Evolutionary conservation across 352 stramenopile genomes (phyloP).

Genomic region (Phytophthora cajani): DNA sequence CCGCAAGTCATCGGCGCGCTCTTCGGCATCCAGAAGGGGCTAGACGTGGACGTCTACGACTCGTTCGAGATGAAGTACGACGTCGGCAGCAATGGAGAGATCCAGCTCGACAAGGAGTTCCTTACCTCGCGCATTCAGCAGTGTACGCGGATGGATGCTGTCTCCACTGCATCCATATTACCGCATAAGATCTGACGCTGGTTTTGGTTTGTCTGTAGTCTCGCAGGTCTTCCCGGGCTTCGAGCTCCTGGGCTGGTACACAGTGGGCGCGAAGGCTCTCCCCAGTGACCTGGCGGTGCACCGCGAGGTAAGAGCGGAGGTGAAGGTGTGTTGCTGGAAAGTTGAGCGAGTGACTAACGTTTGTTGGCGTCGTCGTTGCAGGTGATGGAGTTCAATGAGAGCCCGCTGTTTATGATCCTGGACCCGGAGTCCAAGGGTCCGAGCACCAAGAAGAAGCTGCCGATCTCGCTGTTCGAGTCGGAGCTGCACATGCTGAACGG

Average conservation of each 20-base stretch:
- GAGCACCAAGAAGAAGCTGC: constrained; percentile 89
- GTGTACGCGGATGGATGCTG: constrained; percentile 50
- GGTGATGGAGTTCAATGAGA: constrained; percentile 91
- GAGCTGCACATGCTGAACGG: constrained; percentile 88
- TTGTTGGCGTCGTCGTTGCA: constrained; percentile 21
- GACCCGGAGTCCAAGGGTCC: constrained; percentile 65
- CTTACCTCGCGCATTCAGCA: constrained; percentile 80
- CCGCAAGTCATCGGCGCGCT: constrained; percentile 88
- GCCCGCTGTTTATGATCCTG: constrained; percentile 81
- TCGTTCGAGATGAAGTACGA: constrained; percentile 91
- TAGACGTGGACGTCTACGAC: constrained; percentile 85
- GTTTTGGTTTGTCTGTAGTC: constrained; percentile 40
- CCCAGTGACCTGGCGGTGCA: constrained; percentile 81
- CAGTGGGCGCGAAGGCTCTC: constrained; percentile 71
- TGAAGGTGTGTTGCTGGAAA: neutral
- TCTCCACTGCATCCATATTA: neutral
- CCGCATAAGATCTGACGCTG: neutral
- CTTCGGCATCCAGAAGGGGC: constrained; percentile 91
- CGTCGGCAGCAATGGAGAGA: constrained; percentile 44
- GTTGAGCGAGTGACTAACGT: neutral
- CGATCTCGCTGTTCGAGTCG: constrained; percentile 86
- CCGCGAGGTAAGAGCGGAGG: constrained; percentile 50
- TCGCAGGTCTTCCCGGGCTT: constrained; percentile 88
- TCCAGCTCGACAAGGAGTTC: constrained; percentile 88
- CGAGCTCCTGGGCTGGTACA: constrained; percentile 92